Evolutionary conservation across 352 stramenopile species (phyloP), one percentile per base, ranked within the genome.

Genomic region (Pythium guiyangense): DNA sequence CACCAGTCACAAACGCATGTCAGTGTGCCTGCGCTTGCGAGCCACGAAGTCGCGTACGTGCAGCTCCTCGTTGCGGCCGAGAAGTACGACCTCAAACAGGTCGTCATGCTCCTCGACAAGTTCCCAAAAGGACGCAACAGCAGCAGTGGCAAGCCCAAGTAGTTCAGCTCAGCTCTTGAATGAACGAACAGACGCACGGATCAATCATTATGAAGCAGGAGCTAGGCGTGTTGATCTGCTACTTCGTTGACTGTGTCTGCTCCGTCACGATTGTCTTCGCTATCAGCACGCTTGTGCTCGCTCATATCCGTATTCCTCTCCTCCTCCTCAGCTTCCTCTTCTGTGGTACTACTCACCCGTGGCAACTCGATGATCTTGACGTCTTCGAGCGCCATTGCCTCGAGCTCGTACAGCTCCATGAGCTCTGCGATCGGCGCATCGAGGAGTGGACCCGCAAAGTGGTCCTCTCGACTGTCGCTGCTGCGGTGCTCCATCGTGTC

Each of bases 11-110:
- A 39, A 43, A 10, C 31, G 6, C 31, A 69, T 5, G 54, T 37
- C 6, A 57, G 54, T 3, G 46, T 52, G 17, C 42, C 43, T 11
- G 72, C 84, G 20, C 51, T 87, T 4, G 71, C 62, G 12, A 49
- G 64, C 11, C 76, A 69, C 14, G 77, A 92, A 37, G 77, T 90
- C 11, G 66, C 67, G 77, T n/a, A n/a, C n/a, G n/a, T n/a, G n/a
- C n/a, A n/a, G n/a, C n/a, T n/a, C n/a, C n/a, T n/a, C n/a, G n/a
- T 70, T 6, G 79, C 79, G 3, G 69, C 78, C 3, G 82, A 92
- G 54, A 92, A 92, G 49, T 92, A 90, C 45, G 82, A 90, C 29
- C 65, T 92, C 2, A 88, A 88, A 43, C 79, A 86, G 26, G 64
- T 90, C 27, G 70, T 73, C 14, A 27, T 77, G 25, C 60, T 92